Base-by-base conservation (phyloP, 345 rosid genomes). In the Moricandia arvensis region DNA sequence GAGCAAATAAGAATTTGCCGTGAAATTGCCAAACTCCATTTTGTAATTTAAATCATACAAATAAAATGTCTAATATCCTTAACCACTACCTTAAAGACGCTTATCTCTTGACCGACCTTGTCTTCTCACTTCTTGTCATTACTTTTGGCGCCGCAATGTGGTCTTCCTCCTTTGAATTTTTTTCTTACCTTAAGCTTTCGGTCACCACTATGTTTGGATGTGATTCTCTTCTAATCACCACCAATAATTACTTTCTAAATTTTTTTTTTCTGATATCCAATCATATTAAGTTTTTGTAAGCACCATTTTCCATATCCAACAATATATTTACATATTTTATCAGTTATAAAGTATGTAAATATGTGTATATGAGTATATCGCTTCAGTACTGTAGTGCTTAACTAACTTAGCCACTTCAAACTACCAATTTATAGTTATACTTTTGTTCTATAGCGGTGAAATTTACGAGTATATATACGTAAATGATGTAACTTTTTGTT, bases 141-240 rank as follows among this genome's bases (percentile, higher is more conserved):
- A 59, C 7, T 61, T 61, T 66, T 64, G 66, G 60, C 76, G 80
- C 80, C 76, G 76, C 45, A 77, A 65, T 45, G 26, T 45, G 30
- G 59, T 57, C 30, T 15, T 47, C 53, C 53, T 58, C 30, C n/a
- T 33, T 58, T 45, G 62, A 61, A 71, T 64, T 58, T 64, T 58
- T 65, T 71, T 60, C 43, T 71, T 65, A 64, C 72, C 66, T 58
- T 71, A 63, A 64, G 55, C 59, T 49, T 69, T 57, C 54, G 70
- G 34, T 54, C 75, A 7, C 71, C 57, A 69, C 63, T 76, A 54
- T 76, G 63, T 41, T 8, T 31, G 35, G 15, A 63, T 17, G 47
- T 54, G 45, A 38, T 69, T 45, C 15, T 17, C 47, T 62, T 76
- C 69, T 69, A 53, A 51, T 13, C 61, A 75, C 49, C 38, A 21